Evolutionary conservation across 2,329 filamentous ascomycete genomes (phyloP), one percentile per base, ranked within the genome.

Genomic region (Aspergillus persii): DNA sequence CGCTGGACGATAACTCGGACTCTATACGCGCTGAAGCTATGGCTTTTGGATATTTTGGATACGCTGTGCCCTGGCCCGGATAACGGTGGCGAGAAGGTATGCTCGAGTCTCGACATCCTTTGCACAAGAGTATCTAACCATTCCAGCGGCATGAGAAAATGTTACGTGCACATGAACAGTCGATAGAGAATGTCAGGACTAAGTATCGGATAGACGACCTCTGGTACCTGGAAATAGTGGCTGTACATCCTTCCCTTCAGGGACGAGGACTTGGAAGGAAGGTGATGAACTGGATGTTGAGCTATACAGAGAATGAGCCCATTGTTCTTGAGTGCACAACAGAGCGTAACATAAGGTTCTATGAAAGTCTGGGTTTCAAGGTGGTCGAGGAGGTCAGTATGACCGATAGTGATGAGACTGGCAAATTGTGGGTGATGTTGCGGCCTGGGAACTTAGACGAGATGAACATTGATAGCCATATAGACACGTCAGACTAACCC

Each of bases 221-320:
- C 15, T 71, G 68, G 68, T 69, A 70, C 56, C 58, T 69, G 9
- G 68, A 70, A 46, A 65, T 71, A 2, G 26, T 71, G 15, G 68
- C 65, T 30, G 67, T 71, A 2, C 68, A 71, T 58, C 67, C 68
- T 11, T 61, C 54, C 6, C 56, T 70, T 1, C 68, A 70, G 48
- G 65, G 63, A 18, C 64, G 67, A 11, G 67, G 68, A 0, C 39
- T 71, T 1, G 67, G 66, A 1, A 52, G 54, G 23, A 57, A 54
- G 4, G 63, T 63, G 3, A 67, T 70, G 63, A 44, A 46, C 12
- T 63, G 57, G 50, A 49, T 65, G 8, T 44, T 67, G 23, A 59
- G 66, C 6, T 57, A 64, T 29, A 50, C 60, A 7, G 39, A 52
- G 0, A n/a, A 60, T 8, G 31, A 63, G 6, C 63, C 63, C 2